These are phyloP conservation scores for Leccinum subgranulosum DNA, from an alignment of 768 basidiomycete species.

Conservation along the genomic window DNA sequence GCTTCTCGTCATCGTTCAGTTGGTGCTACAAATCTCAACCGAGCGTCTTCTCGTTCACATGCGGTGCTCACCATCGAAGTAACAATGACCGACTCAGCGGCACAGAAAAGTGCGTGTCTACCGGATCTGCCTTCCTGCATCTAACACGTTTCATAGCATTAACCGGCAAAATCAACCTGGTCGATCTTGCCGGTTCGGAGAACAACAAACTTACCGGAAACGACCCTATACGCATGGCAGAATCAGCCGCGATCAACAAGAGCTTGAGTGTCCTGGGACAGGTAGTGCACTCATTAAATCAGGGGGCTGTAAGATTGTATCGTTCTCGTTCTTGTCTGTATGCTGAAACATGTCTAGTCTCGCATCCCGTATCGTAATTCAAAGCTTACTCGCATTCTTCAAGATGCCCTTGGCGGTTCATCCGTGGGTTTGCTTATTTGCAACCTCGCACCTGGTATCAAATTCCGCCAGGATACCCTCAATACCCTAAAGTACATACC, in stretches of 20 bases:
- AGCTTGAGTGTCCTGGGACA: slow-evolving; percentile 83
- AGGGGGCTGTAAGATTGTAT: slow-evolving; percentile 49
- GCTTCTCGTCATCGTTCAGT: slow-evolving; percentile 79
- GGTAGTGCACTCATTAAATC: slow-evolving; percentile 82
- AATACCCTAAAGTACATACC: slow-evolving; percentile 81
- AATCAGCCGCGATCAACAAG: slow-evolving; percentile 88
- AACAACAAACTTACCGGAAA: slow-evolving; percentile 92
- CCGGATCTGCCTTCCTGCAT: too few species aligned
- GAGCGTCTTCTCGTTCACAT: slow-evolving; percentile 83
- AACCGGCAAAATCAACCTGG: slow-evolving; percentile 78
- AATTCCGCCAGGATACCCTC: slow-evolving; percentile 82
- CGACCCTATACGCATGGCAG: slow-evolving; percentile 81
- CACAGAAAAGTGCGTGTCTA: slow-evolving; percentile 49
- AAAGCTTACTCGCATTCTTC: slow-evolving; percentile 82
- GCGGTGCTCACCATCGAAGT: slow-evolving; percentile 78
- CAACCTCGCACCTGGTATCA: slow-evolving; percentile 79
- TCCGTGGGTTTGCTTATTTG: slow-evolving; percentile 81
- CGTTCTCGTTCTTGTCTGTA: not conserved
- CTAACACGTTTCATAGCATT: slow-evolving; percentile 41
- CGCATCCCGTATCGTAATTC: slow-evolving; percentile 90
- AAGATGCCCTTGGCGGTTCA: slow-evolving; percentile 85
- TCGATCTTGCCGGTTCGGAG: slow-evolving; percentile 89
- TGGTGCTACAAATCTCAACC: slow-evolving; percentile 83
- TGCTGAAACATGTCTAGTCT: slow-evolving; percentile 38
- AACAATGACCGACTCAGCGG: slow-evolving; percentile 49